These are phyloP conservation scores for Boletus edulis DNA, from an alignment of 768 basidiomycete species.

Conservation along the genomic window DNA sequence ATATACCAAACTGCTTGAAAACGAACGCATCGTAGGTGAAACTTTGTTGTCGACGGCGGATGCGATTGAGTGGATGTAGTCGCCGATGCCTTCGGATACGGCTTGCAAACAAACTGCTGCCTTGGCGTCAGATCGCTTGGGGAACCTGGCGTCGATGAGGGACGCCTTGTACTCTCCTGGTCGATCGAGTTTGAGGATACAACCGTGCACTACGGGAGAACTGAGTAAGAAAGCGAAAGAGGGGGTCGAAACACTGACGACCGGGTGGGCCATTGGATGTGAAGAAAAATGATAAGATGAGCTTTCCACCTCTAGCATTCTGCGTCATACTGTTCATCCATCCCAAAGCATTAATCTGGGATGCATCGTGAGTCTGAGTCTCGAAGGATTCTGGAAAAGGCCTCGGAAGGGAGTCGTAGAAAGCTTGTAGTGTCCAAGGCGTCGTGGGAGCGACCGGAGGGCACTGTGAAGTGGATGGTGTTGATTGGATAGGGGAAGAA, in stretches of 20 bases:
- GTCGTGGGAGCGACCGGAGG: constrained; percentile 6
- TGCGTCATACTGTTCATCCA: constrained; percentile 54
- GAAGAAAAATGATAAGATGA: constrained; percentile 44
- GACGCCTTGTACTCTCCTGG: constrained; percentile 53
- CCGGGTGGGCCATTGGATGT: constrained; percentile 40
- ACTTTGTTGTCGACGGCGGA: constrained; percentile 45
- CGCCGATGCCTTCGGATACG: constrained; percentile 58
- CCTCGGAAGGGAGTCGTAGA: constrained; percentile 63
- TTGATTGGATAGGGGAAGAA: constrained; percentile 17
- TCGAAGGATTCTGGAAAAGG: constrained; percentile 58
- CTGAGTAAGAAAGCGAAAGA: constrained; percentile 2
- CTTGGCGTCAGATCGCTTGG: constrained; percentile 64
- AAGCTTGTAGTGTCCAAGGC: constrained; percentile 48
- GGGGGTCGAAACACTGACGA: constrained; percentile 37
- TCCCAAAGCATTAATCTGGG: constrained; percentile 52
- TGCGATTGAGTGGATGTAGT: constrained; percentile 49
- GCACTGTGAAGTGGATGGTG: constrained; percentile 3
- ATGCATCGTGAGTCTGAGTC: constrained; percentile 41
- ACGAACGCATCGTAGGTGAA: constrained; percentile 42
- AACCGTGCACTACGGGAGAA: constrained; percentile 51
- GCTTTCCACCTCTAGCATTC: constrained; percentile 47
- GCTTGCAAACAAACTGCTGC: constrained; percentile 64
- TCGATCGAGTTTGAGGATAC: constrained; percentile 56
- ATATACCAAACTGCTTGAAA: constrained; percentile 44
- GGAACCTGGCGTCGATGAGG: constrained; percentile 61